These are phyloP conservation scores for Coemansia guatemalensis DNA, from an alignment of 192 early-diverging fungal genomes.

Conservation along the genomic window DNA sequence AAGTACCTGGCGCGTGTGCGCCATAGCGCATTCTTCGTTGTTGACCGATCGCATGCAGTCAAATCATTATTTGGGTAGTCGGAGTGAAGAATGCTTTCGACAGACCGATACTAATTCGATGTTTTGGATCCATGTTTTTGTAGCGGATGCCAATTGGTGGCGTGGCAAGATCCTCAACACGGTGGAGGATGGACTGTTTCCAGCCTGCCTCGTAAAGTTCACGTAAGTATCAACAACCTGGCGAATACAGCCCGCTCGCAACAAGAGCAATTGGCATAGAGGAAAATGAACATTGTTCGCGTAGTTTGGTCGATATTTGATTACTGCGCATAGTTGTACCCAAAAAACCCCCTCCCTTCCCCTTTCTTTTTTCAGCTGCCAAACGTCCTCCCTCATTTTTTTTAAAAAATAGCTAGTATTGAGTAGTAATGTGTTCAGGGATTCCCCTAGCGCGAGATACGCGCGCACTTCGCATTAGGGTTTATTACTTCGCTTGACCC, in stretches of 20 bases:
- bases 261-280: neutral
- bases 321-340: neutral
- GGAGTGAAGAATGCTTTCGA: neutral
- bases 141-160: constrained; percentile 60
- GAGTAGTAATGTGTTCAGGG: neutral
- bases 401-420: neutral
- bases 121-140: neutral
- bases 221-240: constrained; percentile 44
- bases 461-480: neutral
- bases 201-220: constrained; percentile 56
- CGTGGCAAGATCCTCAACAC: constrained; percentile 47
- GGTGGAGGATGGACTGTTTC: constrained; percentile 52
- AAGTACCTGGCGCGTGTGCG: constrained; percentile 10
- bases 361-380: constrained; percentile 6
- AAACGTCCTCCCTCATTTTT: constrained; percentile 1
- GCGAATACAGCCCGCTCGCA: neutral
- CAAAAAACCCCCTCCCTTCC: neutral
- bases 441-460: neutral
- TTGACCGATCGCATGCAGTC: constrained; percentile 6
- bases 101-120: neutral
- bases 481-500: neutral
- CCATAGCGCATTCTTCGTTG: neutral
- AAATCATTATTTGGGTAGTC: neutral
- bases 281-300: neutral
- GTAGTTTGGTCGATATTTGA: constrained; percentile 4